Percentiles rank a stretch among this genome's conserved stretches.
These are phyloP conservation scores for Sarcocystis neurona DNA, from an alignment of 169 alveolate species.

Conservation along the genomic window DNA sequence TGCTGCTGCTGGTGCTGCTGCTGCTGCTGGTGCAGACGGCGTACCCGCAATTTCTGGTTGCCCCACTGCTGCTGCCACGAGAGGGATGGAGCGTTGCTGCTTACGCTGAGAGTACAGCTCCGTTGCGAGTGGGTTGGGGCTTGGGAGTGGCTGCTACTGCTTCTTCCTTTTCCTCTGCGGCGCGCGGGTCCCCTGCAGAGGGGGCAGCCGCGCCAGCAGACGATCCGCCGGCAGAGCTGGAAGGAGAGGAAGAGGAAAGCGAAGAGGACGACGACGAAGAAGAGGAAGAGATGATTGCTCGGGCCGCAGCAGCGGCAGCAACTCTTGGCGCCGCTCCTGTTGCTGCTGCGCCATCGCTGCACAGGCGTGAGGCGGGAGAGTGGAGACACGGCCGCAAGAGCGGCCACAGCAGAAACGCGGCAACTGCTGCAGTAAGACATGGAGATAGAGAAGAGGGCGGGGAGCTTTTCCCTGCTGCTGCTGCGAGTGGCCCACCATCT, in stretches of 20 bases:
- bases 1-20: not conserved
- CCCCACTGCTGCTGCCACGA: slow-evolving; percentile 26
- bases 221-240: not conserved
- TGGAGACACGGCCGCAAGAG: too few relatives aligned
- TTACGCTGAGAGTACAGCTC: slow-evolving; percentile 49
- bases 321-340: too few relatives aligned
- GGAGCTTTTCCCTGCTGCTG: too few relatives aligned
- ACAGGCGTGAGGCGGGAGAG: too few relatives aligned
- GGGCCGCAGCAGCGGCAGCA: too few relatives aligned
- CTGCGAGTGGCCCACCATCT: too few relatives aligned
- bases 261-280: not conserved
- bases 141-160: slow-evolving; percentile 54
- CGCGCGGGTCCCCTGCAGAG: too few relatives aligned
- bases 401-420: too few relatives aligned
- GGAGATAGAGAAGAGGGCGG: too few relatives aligned
- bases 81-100: slow-evolving; percentile 52
- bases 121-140: slow-evolving; percentile 63
- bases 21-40: slow-evolving; percentile 49
- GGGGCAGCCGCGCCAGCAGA: too few relatives aligned
- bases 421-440: too few relatives aligned
- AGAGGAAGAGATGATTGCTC: slow-evolving; percentile 1
- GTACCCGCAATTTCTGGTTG: slow-evolving; percentile 28
- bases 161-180: not conserved
- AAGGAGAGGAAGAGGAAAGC: not conserved
- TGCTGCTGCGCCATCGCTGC: too few relatives aligned